Conservation (phyloP, 202 grass and related monocot species). For the Cymbopogon flexuosus region DNA sequence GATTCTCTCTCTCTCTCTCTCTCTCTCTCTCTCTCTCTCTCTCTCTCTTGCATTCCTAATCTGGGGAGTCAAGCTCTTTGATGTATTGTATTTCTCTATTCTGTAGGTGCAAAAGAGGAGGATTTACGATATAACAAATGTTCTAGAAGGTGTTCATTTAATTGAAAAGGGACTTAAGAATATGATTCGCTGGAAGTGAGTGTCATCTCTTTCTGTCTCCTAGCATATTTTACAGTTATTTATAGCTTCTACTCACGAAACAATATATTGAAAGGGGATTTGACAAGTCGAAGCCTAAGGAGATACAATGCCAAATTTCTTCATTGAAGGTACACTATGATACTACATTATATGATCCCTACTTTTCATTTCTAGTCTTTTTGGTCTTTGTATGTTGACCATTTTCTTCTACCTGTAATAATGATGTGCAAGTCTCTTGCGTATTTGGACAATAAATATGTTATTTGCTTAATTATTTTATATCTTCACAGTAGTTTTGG, state of each 20-base stretch:
- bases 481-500: neutral
- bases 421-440: neutral
- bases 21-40: no score
- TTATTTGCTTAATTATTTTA: constrained; percentile 6
- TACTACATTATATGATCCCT: neutral
- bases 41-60: neutral
- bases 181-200: constrained; percentile 91
- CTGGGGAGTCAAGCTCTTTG: neutral
- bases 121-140: constrained; percentile 99
- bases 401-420: neutral
- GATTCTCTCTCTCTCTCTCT: no score
- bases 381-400: neutral
- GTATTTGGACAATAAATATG: neutral
- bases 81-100: constrained; percentile 26
- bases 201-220: constrained; percentile 15
- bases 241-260: constrained; percentile 36
- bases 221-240: constrained; percentile 3
- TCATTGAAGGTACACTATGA: constrained; percentile 54
- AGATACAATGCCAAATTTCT: constrained; percentile 56
- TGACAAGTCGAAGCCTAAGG: constrained; percentile 72
- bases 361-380: constrained; percentile 14
- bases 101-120: constrained; percentile 90
- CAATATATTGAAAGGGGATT: constrained; percentile 58
- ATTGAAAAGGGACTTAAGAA: constrained; percentile 90
- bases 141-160: constrained; percentile 90